Evolutionary conservation across 345 rosid species (phyloP), one percentile per base, ranked within the genome.

Genomic region (Litchi chinensis): DNA sequence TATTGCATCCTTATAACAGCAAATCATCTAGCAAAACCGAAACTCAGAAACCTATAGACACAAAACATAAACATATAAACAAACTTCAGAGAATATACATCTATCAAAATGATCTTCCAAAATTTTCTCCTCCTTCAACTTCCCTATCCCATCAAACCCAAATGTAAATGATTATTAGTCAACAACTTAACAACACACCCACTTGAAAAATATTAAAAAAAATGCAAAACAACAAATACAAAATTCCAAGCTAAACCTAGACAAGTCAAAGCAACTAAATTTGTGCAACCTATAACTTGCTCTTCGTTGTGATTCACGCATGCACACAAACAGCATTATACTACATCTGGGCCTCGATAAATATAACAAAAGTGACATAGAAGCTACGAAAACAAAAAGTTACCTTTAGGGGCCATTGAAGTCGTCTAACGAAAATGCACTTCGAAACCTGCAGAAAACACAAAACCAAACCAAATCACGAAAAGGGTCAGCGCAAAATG

Each of bases 341-440:
- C 22, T n/a, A 60, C 4, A 60, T 60, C 65, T 60, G 28, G 5
- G 28, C 59, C 28, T 60, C 26, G 19, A 60, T 6, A 60, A 60
- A 0, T 60, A 21, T 10, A 22, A 1, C 22, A 15, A 21, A 54
- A 9, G 1, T 32, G 1, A 9, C 46, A 41, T 10, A 1, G 7
- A 44, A 71, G 11, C 16, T 37, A 67, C 37, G 40, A 11, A 1
- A 3, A 37, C 39, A 70, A 44, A 11, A 66, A 9, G 16, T 50
- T 76, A 84, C 87, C 89, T 84, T 82, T 87, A 7, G 87, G 89
- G 80, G 89, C 82, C 89, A 87, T 87, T 76, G 76, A 24, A 46
- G 63, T 37, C 21, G 54, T 32, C 46, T 59, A 2, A 8, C 0
- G 6, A 75, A 50, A 3, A 64, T 32, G 22, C 63, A 65, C 71